Percentiles rank a stretch among this genome's conserved stretches.
Evolutionary conservation across 2,329 filamentous ascomycete genomes (phyloP).

Genomic region (Ilyonectria sp.): DNA sequence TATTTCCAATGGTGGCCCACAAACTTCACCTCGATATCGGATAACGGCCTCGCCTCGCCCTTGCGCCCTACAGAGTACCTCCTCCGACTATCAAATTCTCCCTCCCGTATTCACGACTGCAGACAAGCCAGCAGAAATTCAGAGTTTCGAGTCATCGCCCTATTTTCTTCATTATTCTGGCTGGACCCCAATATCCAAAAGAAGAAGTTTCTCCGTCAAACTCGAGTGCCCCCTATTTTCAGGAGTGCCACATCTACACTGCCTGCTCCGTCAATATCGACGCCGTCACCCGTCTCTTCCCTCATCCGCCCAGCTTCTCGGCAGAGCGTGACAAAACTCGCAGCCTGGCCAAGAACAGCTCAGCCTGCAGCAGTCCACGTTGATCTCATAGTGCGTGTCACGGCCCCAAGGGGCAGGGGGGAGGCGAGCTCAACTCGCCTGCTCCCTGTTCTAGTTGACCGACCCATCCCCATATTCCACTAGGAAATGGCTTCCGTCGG

Average conservation of each 20-base stretch:
- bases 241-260: slow-evolving; percentile 4
- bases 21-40: slow-evolving; percentile 5
- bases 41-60: slow-evolving; percentile 8
- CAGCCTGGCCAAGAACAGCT: slow-evolving; percentile 22
- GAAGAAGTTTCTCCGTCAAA: not conserved
- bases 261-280: slow-evolving; percentile 2
- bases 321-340: slow-evolving; percentile 23
- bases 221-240: not conserved
- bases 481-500: slow-evolving; percentile 9
- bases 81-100: slow-evolving; percentile 2
- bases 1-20: not conserved
- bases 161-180: not conserved
- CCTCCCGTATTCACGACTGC: not conserved
- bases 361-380: slow-evolving; percentile 38
- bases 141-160: not conserved
- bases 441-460: slow-evolving; percentile 2
- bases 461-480: slow-evolving; percentile 22
- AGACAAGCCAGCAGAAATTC: not conserved
- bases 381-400: slow-evolving; percentile 32
- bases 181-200: not conserved
- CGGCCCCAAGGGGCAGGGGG: slow-evolving; percentile 6
- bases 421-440: slow-evolving; percentile 19
- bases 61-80: not conserved
- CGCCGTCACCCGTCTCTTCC: slow-evolving; percentile 2
- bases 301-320: slow-evolving; percentile 8